Base-by-base conservation (phyloP, 179 eudicot species). In the Silene vulgaris region DNA sequence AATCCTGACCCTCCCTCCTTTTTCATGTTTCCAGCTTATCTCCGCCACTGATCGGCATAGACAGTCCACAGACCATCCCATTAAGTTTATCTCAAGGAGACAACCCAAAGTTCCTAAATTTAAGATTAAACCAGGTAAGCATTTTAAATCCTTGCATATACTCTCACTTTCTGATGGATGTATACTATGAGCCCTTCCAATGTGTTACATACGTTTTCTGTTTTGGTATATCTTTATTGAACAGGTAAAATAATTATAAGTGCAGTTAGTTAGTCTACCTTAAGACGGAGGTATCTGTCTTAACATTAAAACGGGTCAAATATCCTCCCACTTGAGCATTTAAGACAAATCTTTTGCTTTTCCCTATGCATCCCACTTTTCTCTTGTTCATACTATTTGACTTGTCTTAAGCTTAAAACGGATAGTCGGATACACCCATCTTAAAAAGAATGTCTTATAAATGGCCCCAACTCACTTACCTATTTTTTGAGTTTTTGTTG, bases 31-130 rank as follows among this genome's bases (percentile, higher is more conserved):
- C 81, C 91, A 94, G 98, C 89, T 94, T 73, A 92, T 94, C 79
- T 94, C 98, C 70, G 94, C 98, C 72, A 87, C 89, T 70, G 97
- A 94, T 43, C 90, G 98, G 52, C 97, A 88, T 80, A 84, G 96
- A 76, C 97, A 90, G 84, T 92, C 91, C 8, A 90, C 97, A 37
- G 98, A 94, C 72, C 92, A 94, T 82, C 97, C 97, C 73, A 94
- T 94, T 75, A 94, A 94, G 81, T 94, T 94, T 79, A 94, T 87
- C 77, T 72, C 85, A 59, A 89, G 98, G 86, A 84, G 94, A 81
- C 96, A 88, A 73, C 97, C 91, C n/a, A 85, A 86, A 86, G 75
- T 87, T 77, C 90, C 91, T 0, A 94, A 89, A 74, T 94, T 94
- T 81, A 94, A 94, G 80, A 94, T 94, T 30, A 92, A 94, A 82